Conservation (phyloP, 2,329 filamentous ascomycete species). For the Neurospora sp. region DNA sequence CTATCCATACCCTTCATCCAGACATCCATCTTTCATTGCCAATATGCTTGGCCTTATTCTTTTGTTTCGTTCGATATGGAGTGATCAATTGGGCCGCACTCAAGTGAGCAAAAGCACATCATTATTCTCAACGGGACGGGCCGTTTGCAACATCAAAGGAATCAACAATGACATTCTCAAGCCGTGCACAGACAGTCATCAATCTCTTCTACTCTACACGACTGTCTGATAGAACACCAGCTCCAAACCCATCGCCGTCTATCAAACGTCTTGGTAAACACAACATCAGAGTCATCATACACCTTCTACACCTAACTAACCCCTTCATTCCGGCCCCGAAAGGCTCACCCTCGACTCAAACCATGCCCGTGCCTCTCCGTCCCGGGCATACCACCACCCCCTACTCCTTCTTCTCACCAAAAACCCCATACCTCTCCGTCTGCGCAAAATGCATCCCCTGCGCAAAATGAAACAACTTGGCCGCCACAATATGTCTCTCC, state of each 20-base stretch:
- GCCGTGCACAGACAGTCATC: neutral
- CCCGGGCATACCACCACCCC: neutral
- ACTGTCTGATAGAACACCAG: neutral
- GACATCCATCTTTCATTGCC: neutral
- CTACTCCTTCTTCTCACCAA: neutral
- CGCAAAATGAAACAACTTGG: conserved; percentile 52
- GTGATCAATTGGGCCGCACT: neutral
- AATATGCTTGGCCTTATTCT: neutral
- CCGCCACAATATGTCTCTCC: conserved; percentile 43
- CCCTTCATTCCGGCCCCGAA: too few relatives aligned
- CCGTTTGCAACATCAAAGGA: neutral
- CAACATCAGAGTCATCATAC: neutral
- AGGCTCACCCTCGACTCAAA: too few relatives aligned
- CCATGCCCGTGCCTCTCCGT: neutral
- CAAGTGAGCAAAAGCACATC: neutral
- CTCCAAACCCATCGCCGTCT: neutral
- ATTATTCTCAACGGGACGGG: neutral
- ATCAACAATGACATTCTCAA: neutral
- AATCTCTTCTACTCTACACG: neutral
- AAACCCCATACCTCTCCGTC: conserved; percentile 16
- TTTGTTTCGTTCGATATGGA: neutral
- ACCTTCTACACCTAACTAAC: neutral
- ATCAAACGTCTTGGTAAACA: neutral
- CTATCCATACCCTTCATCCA: neutral
- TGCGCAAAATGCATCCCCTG: conserved; percentile 43